Conservation (phyloP, 306 rosid genomes). For the Begonia masoniana region DNA sequence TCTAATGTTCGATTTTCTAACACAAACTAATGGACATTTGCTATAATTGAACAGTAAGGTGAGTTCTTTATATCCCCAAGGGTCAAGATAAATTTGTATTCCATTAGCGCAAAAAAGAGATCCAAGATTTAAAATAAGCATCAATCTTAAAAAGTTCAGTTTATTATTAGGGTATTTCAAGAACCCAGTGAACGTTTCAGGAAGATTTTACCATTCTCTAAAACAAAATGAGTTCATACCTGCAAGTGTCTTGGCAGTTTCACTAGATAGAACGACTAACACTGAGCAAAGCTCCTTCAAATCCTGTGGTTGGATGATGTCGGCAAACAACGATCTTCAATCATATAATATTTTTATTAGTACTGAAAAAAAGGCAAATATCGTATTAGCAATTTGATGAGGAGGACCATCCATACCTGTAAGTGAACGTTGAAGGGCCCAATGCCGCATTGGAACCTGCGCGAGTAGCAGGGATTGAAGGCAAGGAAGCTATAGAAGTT, state of each 20-base stretch:
- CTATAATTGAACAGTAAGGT: too few species aligned
- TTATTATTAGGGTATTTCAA: background rate
- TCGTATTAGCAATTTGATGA: conserved; percentile 19
- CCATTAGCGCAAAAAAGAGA: background rate
- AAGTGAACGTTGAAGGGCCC: conserved; percentile 75
- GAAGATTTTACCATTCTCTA: background rate
- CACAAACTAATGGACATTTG: too few species aligned
- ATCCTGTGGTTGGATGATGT: conserved; percentile 89
- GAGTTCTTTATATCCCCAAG: too few species aligned
- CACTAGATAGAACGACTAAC: conserved; percentile 76
- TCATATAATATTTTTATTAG: conserved; percentile 2
- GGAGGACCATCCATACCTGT: conserved; percentile 47
- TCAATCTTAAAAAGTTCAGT: background rate
- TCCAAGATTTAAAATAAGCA: background rate
- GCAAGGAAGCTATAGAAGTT: conserved; percentile 31
- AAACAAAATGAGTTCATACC: conserved; percentile 23
- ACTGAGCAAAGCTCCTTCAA: conserved; percentile 91
- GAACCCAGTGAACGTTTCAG: background rate
- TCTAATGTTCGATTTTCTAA: too few species aligned
- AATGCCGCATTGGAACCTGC: conserved; percentile 36
- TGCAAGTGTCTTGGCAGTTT: conserved; percentile 67
- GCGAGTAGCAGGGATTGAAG: conserved; percentile 48
- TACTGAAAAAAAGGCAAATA: conserved; percentile 3
- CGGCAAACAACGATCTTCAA: conserved; percentile 90
- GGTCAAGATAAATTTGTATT: background rate